Percentiles rank a stretch among this genome's conserved stretches.
These are phyloP conservation scores for Eremothecium sinecaudum DNA, from an alignment of 1,139 yeast species.

Conservation along the genomic window DNA sequence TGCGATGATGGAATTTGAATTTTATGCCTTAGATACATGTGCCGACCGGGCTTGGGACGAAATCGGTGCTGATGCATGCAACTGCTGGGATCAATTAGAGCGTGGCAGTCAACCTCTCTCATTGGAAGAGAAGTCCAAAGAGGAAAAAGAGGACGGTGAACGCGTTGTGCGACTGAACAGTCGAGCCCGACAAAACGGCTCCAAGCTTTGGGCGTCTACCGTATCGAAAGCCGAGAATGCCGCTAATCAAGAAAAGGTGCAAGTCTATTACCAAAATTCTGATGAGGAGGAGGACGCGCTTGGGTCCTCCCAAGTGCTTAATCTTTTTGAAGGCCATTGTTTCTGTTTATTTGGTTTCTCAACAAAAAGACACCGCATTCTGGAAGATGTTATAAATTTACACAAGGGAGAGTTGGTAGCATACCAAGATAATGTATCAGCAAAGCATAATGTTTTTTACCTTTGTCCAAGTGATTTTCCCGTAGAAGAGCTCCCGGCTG, in stretches of 20 bases:
- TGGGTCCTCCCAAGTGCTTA: not conserved
- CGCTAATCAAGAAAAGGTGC: not conserved
- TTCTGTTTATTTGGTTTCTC: conserved; percentile 12
- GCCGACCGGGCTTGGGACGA: conserved; percentile 17
- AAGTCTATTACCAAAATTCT: not conserved
- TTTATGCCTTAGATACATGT: conserved; percentile 35
- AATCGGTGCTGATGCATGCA: conserved; percentile 43
- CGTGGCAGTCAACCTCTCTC: conserved; percentile 15
- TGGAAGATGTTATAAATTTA: conserved; percentile 20
- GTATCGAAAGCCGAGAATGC: not conserved
- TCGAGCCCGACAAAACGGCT: conserved; percentile 1
- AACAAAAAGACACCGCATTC: conserved; percentile 15
- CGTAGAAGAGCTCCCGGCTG: conserved; percentile 3
- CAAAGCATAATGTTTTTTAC: conserved; percentile 2
- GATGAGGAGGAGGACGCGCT: not conserved
- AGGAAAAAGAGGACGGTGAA: not conserved
- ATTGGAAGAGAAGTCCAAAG: conserved; percentile 5
- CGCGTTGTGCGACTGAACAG: conserved; percentile 1
- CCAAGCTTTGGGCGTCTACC: conserved; percentile 1
- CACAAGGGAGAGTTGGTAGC: conserved; percentile 18
- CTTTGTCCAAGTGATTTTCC: conserved; percentile 7
- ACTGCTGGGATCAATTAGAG: conserved; percentile 40
- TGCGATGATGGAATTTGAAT: conserved; percentile 47
- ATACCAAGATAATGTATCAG: not conserved
- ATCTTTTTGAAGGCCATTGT: conserved; percentile 3